Evolutionary conservation across 306 rosid genomes (phyloP).

Genomic region (Malus orientalis): DNA sequence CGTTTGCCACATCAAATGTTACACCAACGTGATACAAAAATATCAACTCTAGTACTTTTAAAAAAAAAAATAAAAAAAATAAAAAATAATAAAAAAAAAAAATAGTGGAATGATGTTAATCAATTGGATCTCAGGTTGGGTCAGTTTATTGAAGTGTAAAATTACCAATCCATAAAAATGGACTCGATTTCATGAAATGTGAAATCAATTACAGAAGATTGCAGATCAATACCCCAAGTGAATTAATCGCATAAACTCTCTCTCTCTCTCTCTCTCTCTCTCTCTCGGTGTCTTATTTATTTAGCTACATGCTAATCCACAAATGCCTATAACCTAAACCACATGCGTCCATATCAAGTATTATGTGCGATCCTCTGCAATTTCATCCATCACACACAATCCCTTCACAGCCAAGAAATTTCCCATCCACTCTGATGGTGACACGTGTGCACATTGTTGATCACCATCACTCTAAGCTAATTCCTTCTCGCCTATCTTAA

Average conservation of each 20-base stretch:
- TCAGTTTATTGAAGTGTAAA: no score
- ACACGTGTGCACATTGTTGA: neutral
- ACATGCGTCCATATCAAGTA: conserved; percentile 26
- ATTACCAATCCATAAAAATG: no score
- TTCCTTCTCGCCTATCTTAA: conserved; percentile 18
- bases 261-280: no score
- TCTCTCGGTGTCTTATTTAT: neutral
- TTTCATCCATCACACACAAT: neutral
- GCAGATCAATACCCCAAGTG: neutral
- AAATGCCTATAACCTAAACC: conserved; percentile 10
- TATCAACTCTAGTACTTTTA: no score
- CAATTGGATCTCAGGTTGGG: no score
- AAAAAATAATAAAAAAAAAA: no score
- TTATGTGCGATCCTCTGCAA: neutral
- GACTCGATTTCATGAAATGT: neutral
- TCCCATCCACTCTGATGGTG: neutral
- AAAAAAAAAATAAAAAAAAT: no score
- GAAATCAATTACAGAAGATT: neutral
- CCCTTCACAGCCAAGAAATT: neutral
- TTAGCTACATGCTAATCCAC: neutral
- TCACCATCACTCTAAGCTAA: neutral
- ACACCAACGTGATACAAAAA: no score
- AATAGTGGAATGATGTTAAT: no score
- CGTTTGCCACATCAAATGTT: no score
- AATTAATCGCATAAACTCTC: neutral